phyloP scores from a whole-genome alignment of 345 rosid genomes.

The Gossypium raimondii region DNA sequence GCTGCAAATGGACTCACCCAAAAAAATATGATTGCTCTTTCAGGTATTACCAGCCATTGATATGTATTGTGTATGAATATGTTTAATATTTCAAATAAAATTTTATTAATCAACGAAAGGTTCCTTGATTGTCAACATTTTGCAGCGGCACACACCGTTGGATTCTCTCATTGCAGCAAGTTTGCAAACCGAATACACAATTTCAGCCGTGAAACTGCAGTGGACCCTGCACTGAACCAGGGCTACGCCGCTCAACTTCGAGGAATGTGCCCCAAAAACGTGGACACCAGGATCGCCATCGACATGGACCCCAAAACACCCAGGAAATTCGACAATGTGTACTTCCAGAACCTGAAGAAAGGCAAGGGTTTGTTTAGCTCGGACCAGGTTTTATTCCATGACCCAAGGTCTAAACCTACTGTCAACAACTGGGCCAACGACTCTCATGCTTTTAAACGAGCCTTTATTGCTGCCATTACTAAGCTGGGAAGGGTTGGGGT shows the following conservation, averaged over 20 bases:
- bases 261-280: slow-evolving; percentile 58
- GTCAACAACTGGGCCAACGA: slow-evolving; percentile 59
- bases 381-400: slow-evolving; percentile 63
- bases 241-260: slow-evolving; percentile 51
- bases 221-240: slow-evolving; percentile 63
- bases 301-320: slow-evolving; percentile 77
- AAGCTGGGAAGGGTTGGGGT: slow-evolving; percentile 74
- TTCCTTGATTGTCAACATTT: background rate
- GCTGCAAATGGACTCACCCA: slow-evolving; percentile 53
- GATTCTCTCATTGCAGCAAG: slow-evolving; percentile 69
- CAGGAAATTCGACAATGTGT: slow-evolving; percentile 53
- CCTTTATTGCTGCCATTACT: slow-evolving; percentile 59
- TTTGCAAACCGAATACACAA: slow-evolving; percentile 54
- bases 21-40: slow-evolving; percentile 78
- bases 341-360: slow-evolving; percentile 60
- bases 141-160: slow-evolving; percentile 79
- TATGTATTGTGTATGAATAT: no score
- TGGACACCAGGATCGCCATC: slow-evolving; percentile 65
- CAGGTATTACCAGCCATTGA: slow-evolving; percentile 35
- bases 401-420: slow-evolving; percentile 50
- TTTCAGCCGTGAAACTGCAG: slow-evolving; percentile 41
- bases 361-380: slow-evolving; percentile 82
- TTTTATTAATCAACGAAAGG: no score
- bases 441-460: slow-evolving; percentile 37
- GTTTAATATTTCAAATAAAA: no score